Base-by-base conservation (phyloP, 2,329 filamentous ascomycete genomes). In the Colletotrichum acutatum region DNA sequence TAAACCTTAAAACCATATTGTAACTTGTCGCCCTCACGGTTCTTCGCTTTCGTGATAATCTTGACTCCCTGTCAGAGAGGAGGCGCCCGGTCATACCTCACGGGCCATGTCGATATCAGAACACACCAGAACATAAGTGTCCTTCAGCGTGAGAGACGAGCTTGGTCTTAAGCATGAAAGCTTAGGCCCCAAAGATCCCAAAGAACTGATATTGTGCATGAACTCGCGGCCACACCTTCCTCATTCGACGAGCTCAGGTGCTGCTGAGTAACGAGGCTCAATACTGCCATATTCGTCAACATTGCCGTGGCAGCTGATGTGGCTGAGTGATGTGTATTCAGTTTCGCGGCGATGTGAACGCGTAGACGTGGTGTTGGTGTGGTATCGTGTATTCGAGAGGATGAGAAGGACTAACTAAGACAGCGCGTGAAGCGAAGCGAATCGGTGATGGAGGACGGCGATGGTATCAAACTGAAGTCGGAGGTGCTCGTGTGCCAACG, bases 391-490 rank as follows among this genome's bases (percentile, higher is more conserved):
- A 71, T 73, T 73, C 71, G 67, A 73, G 26, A 46, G 49, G 67
- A 37, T n/a, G 26, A 34, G 19, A 57, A 28, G 14, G 52, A 71
- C 67, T 73, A 73, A 62, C 28, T 73, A 71, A 72, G 19, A 71
- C 52, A 61, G 30, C 46, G 54, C 30, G 42, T 63, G 16, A 49
- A 49, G 68, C 58, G 60, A 68, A 65, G 60, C 30, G 59, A 61
- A 58, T 63, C 63, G 67, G 53, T 64, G 62, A 74, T 42, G 63
- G 58, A 60, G 52, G 54, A 71, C 62, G 68, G 46, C 53, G 30
- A 54, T 65, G 74, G 74, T 74, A 75, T 75, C 71, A 64, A 71
- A 71, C 68, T 72, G 66, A 60, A 65, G 70, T 65, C 66, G 66
- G 66, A 62, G 53, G 34, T 73, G 67, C 67, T 46, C 68, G 49